These are phyloP conservation scores for Whalleya microplaca DNA, from an alignment of 2,329 filamentous ascomycete species.

Conservation along the genomic window DNA sequence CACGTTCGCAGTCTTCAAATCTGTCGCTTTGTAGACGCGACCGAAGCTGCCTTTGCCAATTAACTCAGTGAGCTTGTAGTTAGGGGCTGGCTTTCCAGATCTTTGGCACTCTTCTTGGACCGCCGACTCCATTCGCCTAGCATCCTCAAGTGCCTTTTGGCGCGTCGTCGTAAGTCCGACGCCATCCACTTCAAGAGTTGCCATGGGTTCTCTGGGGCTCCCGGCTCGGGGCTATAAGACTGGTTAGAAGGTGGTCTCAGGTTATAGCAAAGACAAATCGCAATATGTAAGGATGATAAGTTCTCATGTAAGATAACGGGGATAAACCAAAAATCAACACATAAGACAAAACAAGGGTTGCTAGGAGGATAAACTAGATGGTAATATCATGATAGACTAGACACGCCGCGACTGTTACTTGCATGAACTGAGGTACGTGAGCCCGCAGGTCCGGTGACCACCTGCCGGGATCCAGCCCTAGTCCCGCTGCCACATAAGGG, in stretches of 20 bases:
- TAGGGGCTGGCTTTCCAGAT: conserved; percentile 62
- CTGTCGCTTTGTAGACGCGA: conserved; percentile 69
- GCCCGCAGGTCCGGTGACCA: not conserved
- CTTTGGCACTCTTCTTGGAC: conserved; percentile 66
- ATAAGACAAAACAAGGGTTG: not conserved
- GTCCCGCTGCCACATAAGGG: not conserved
- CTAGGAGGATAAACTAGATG: not conserved
- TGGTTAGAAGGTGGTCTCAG: conserved; percentile 13
- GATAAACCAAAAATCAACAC: not conserved
- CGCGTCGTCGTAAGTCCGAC: conserved; percentile 27
- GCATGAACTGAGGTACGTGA: not conserved
- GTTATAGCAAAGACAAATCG: not conserved
- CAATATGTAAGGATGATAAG: not conserved
- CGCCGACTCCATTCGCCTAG: conserved; percentile 68
- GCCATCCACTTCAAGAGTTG: conserved; percentile 33
- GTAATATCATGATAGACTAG: not conserved
- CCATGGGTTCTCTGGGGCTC: conserved; percentile 27
- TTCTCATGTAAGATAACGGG: not conserved
- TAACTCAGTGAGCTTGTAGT: conserved; percentile 70
- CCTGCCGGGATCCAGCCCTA: not conserved
- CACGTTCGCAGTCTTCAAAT: conserved; percentile 51
- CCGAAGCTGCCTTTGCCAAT: conserved; percentile 78
- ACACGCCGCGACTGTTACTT: not conserved
- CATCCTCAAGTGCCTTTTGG: conserved; percentile 68
- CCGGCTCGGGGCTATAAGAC: conserved; percentile 3